A percentile compares a stretch with the other conserved stretches of the same genome.
These are phyloP conservation scores for Pouteria campechiana DNA, from an alignment of 179 eudicot genomes.

Conservation along the genomic window DNA sequence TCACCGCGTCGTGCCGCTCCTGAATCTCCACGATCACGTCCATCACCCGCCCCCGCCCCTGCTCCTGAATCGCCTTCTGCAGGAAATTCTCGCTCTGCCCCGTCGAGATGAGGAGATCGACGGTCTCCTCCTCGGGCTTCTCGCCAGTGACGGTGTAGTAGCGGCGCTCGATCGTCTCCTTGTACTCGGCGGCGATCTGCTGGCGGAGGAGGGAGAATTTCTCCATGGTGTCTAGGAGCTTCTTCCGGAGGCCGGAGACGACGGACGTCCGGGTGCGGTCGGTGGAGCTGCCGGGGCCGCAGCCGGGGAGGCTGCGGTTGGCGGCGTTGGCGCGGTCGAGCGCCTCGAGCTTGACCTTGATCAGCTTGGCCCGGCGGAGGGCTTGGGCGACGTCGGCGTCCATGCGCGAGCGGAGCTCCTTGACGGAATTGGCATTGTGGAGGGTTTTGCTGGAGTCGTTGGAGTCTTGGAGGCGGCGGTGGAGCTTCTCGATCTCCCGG, in stretches of 20 bases:
- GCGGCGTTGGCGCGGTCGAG: conserved; percentile 52
- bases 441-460: conserved; percentile 52
- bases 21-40: conserved; percentile 87
- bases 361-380: conserved; percentile 45
- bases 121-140: conserved; percentile 45
- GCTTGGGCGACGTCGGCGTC: conserved; percentile 42
- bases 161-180: conserved; percentile 60
- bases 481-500: conserved; percentile 30
- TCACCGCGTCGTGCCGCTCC: conserved; percentile 88
- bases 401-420: conserved; percentile 47
- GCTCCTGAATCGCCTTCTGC: conserved; percentile 81
- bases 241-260: conserved; percentile 56
- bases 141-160: conserved; percentile 76
- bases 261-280: conserved; percentile 61
- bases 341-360: conserved; percentile 49
- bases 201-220: conserved; percentile 42
- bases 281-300: conserved; percentile 72
- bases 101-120: conserved; percentile 47
- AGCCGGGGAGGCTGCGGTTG: conserved; percentile 45
- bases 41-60: conserved; percentile 70
- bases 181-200: conserved; percentile 40
- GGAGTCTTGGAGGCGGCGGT: conserved; percentile 15
- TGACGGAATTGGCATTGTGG: conserved; percentile 43
- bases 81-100: conserved; percentile 69
- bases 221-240: conserved; percentile 53